Evolutionary conservation across 2,329 filamentous ascomycete species (phyloP), one percentile per base, ranked within the genome.

Genomic region (Colletotrichum spaethianum): DNA sequence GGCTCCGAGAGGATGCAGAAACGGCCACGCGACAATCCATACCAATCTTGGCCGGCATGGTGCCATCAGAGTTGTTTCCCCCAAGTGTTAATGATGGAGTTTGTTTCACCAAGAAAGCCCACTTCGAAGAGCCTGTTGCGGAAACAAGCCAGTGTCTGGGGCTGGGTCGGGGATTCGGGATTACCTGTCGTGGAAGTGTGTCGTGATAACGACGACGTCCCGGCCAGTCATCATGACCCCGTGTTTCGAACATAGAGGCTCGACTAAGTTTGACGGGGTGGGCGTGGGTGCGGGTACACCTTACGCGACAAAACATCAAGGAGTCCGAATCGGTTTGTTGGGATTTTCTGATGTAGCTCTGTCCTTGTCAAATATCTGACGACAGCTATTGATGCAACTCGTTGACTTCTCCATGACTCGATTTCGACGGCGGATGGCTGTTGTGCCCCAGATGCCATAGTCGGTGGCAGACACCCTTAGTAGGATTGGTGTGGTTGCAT

Each of bases 181-280:
- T 61, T 40, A 12, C 3, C 31, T 28, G 46, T 50, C 50, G 63
- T 66, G 46, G 42, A 67, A 52, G 50, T 50, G 50, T 71, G 69
- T 71, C 50, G 57, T 52, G 23, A 28, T 48, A 46, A 46, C 64
- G 36, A 38, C 57, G 57, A 69, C 52, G 65, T 72, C 42, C 50
- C 16, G 40, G 38, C 57, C 64, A 60, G 59, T 69, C 57, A 26
- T 28, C 50, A 60, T 59, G 44, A n/a, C 69, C 59, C 65, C 44
- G 42, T 72, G 69, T 72, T 72, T 72, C 65, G 59, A 72, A 72
- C 63, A 46, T 50, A 56, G 36, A 36, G 38, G 26, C 50, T 64
- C 18, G 42, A 64, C 12, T 64, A 64, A 52, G 48, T 63, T 18
- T 70, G 55, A 56, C 38, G 63, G 56, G 28, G 63, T 31, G 38